Evolutionary conservation across 345 rosid species (phyloP).

Genomic region (Gossypium longicalyx): DNA sequence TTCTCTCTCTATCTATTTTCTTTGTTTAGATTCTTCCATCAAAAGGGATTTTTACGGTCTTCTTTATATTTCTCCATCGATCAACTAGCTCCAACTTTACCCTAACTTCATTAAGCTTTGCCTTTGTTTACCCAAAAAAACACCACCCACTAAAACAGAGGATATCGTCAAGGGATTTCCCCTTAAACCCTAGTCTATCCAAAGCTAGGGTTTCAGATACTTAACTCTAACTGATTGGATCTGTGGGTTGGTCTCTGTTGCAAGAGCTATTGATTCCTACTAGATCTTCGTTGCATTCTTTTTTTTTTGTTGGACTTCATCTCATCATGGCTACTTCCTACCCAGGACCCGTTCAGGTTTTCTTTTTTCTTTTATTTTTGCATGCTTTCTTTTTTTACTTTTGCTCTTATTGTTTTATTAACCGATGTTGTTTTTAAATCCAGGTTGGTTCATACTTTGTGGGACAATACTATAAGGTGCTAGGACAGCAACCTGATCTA

Average conservation of each 20-base stretch:
- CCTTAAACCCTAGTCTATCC: not conserved
- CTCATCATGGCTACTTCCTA: not conserved
- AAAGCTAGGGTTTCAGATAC: not conserved
- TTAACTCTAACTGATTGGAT: not conserved
- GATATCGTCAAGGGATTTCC: not conserved
- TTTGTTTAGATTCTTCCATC: not conserved
- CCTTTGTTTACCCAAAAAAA: too few relatives aligned
- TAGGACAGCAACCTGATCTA: conserved; percentile 78
- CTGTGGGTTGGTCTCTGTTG: not conserved
- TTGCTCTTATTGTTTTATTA: not conserved
- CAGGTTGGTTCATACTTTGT: conserved; percentile 97
- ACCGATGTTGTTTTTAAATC: not conserved
- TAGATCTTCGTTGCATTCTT: conserved; percentile 7
- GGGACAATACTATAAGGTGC: conserved; percentile 83
- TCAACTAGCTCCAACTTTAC: not conserved
- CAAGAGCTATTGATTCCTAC: not conserved
- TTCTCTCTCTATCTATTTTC: not conserved
- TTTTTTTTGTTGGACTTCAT: not conserved
- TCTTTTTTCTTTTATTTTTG: not conserved
- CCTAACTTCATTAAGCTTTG: not conserved
- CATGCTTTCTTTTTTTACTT: not conserved
- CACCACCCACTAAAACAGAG: not conserved
- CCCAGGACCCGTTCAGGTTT: conserved; percentile 12
- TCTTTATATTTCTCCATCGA: not conserved
- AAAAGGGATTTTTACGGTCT: not conserved